These are phyloP conservation scores for Dactylellina leptospora DNA, from an alignment of 2,329 filamentous ascomycete species.

Conservation along the genomic window DNA sequence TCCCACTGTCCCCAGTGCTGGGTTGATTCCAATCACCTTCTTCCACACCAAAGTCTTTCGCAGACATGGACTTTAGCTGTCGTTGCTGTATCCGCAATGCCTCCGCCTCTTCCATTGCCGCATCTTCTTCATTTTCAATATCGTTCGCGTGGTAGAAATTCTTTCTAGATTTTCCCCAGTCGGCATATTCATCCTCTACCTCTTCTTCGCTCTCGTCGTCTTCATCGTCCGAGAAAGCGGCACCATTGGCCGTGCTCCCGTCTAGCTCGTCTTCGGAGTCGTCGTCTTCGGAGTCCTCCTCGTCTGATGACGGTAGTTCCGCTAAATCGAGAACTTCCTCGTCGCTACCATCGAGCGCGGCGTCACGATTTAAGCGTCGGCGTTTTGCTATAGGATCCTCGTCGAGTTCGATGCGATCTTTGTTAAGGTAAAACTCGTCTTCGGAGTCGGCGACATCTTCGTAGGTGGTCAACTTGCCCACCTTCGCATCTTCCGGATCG, in stretches of 20 bases:
- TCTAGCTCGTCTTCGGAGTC: conserved; percentile 65
- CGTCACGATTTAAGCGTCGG: conserved; percentile 67
- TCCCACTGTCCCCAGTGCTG: conserved; percentile 59
- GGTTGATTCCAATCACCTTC: conserved; percentile 80
- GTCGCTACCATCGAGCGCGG: conserved; percentile 57
- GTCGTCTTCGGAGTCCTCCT: conserved; percentile 57
- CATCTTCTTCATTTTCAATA: conserved; percentile 75
- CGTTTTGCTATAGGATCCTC: conserved; percentile 81
- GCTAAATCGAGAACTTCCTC: conserved; percentile 54
- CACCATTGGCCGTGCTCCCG: conserved; percentile 59
- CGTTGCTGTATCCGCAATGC: conserved; percentile 89
- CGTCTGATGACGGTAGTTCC: conserved; percentile 52
- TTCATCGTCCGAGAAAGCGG: conserved; percentile 39
- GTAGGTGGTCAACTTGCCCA: conserved; percentile 62
- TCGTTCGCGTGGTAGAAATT: conserved; percentile 93
- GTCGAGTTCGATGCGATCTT: conserved; percentile 85
- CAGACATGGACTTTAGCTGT: conserved; percentile 85
- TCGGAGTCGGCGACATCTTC: conserved; percentile 92
- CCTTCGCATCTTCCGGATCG: conserved; percentile 69
- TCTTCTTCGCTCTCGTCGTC: conserved; percentile 68
- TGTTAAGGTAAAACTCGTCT: conserved; percentile 88
- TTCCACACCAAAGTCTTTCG: conserved; percentile 92
- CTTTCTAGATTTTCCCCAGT: conserved; percentile 86
- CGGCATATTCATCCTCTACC: conserved; percentile 70
- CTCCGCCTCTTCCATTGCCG: conserved; percentile 90